These are phyloP conservation scores for Keithomyces neogunnii DNA, from an alignment of 2,329 filamentous ascomycete species.

Conservation along the genomic window DNA sequence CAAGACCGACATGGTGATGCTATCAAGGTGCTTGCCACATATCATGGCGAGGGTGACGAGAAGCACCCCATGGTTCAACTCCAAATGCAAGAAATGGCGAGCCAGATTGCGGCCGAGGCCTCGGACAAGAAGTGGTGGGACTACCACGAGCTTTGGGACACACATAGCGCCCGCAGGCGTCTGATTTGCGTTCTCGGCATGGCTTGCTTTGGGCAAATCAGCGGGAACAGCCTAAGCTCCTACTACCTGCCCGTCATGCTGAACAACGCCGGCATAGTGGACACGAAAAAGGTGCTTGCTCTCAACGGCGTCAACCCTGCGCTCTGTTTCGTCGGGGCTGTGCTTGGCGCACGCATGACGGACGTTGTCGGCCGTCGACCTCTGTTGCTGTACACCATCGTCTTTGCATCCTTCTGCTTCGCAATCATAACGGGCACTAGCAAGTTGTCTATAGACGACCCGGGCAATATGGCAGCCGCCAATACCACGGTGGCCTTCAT, in stretches of 20 bases:
- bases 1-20: slow-evolving; percentile 32
- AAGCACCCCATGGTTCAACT: slow-evolving; percentile 43
- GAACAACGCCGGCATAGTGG: slow-evolving; percentile 41
- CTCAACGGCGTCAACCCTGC: slow-evolving; percentile 46
- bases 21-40: slow-evolving; percentile 33
- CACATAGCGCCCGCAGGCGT: slow-evolving; percentile 36
- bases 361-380: slow-evolving; percentile 51
- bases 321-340: slow-evolving; percentile 39
- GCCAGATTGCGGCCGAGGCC: slow-evolving; percentile 37
- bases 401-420: slow-evolving; percentile 38
- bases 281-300: slow-evolving; percentile 37
- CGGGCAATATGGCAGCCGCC: slow-evolving; percentile 25
- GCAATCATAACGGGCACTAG: slow-evolving; percentile 40
- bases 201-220: slow-evolving; percentile 44
- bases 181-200: slow-evolving; percentile 43
- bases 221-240: slow-evolving; percentile 37
- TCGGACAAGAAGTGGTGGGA: slow-evolving; percentile 49
- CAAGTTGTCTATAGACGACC: slow-evolving; percentile 30
- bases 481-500: slow-evolving; percentile 39
- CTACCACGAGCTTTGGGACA: slow-evolving; percentile 44
- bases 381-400: slow-evolving; percentile 37
- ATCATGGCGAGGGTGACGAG: slow-evolving; percentile 42
- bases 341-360: slow-evolving; percentile 46
- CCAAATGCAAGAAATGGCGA: slow-evolving; percentile 40
- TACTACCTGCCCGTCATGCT: slow-evolving; percentile 50